Conservation (phyloP, 768 basidiomycete species). For the Daedaleopsis sinensis region DNA sequence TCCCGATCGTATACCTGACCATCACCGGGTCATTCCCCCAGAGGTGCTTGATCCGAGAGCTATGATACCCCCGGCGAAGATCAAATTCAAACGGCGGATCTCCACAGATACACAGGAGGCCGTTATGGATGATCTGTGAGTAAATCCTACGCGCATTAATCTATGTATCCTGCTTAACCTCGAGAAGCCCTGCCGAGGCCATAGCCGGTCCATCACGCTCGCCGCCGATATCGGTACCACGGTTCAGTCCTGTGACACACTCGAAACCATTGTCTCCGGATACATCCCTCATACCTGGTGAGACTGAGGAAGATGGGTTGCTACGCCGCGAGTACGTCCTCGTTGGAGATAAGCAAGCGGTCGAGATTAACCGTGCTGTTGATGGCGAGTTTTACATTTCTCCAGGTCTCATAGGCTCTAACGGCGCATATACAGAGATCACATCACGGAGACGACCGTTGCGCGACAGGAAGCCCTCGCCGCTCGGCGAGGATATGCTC, state of each 20-base stretch:
- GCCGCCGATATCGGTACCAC: conserved; percentile 6
- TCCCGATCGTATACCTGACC: conserved; percentile 60
- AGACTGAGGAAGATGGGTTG: conserved; percentile 81
- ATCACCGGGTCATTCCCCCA: conserved; percentile 74
- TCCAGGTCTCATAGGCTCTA: no score
- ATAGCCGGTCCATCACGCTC: conserved; percentile 13
- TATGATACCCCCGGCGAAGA: conserved; percentile 83
- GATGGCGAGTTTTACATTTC: conserved; percentile 63
- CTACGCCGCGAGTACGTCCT: conserved; percentile 90
- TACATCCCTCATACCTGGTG: conserved; percentile 76
- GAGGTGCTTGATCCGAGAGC: conserved; percentile 80
- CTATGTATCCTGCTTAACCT: background rate
- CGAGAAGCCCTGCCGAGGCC: background rate
- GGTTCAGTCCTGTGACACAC: conserved; percentile 5
- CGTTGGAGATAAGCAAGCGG: conserved; percentile 85
- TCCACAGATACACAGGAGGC: background rate
- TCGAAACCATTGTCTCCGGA: conserved; percentile 48
- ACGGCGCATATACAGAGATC: conserved; percentile 51
- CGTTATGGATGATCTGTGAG: background rate
- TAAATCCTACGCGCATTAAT: background rate
- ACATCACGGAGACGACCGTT: conserved; percentile 60
- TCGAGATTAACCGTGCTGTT: conserved; percentile 90
- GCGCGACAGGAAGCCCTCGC: conserved; percentile 56
- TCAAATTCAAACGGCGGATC: conserved; percentile 60
- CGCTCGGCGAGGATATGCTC: conserved; percentile 47